Percentiles rank a stretch among this genome's conserved stretches.
These are phyloP conservation scores for Phytopythium oedochilum DNA, from an alignment of 352 stramenopile species.

Conservation along the genomic window DNA sequence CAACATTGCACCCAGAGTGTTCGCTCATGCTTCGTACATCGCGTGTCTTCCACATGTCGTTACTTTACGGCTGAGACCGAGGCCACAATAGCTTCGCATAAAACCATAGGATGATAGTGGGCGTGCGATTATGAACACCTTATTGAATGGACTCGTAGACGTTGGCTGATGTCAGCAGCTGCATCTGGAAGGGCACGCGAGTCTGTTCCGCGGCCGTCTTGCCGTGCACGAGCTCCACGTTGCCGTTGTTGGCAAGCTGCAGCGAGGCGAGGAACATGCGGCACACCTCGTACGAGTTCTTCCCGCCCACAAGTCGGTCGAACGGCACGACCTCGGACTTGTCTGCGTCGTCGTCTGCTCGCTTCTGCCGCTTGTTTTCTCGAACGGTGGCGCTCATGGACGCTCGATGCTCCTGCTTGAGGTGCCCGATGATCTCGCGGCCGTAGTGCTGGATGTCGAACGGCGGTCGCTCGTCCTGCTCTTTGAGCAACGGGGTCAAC, in stretches of 20 bases:
- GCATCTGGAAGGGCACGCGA: slow-evolving; percentile 63
- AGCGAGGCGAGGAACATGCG: slow-evolving; percentile 89
- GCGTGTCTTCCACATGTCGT: no score
- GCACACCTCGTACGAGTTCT: slow-evolving; percentile 76
- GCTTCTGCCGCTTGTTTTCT: slow-evolving; percentile 24
- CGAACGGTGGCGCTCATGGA: slow-evolving; percentile 11
- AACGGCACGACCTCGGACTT: slow-evolving; percentile 36
- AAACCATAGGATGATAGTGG: no score
- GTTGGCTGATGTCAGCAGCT: slow-evolving; percentile 53
- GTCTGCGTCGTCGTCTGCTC: slow-evolving; percentile 13
- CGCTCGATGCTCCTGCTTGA: slow-evolving; percentile 34
- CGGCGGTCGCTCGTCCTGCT: slow-evolving; percentile 55
- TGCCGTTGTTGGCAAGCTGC: slow-evolving; percentile 90
- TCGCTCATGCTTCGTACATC: no score
- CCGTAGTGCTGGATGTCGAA: slow-evolving; percentile 80
- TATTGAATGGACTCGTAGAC: slow-evolving; percentile 56
- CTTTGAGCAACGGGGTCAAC: slow-evolving; percentile 59
- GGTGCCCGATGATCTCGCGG: slow-evolving; percentile 45
- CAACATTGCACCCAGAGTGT: no score
- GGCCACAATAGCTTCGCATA: no score
- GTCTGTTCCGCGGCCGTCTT: slow-evolving; percentile 52
- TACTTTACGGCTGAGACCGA: no score
- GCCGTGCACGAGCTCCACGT: slow-evolving; percentile 77
- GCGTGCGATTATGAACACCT: neutral
- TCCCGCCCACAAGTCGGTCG: slow-evolving; percentile 45